These are phyloP conservation scores for Erythrobasidium hasegawianum DNA, from an alignment of 1,284 basidiomycete genomes.

Conservation along the genomic window DNA sequence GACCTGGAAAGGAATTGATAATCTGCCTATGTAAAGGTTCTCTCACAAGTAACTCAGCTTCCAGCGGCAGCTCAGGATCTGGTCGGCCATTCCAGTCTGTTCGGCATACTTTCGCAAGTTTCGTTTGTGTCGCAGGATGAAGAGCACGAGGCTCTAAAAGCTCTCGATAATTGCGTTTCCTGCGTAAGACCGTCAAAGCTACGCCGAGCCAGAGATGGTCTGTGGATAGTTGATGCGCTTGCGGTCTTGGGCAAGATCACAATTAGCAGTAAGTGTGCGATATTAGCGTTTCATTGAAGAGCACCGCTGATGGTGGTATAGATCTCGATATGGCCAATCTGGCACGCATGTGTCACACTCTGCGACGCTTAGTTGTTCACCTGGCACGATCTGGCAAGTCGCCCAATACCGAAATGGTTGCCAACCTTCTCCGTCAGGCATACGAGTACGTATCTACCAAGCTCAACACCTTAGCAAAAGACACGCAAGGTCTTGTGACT, in stretches of 20 bases:
- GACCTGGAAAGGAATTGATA: no score
- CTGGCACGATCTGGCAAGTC: not conserved
- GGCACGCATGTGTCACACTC: not conserved
- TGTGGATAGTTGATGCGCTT: conserved; percentile 26
- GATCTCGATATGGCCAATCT: not conserved
- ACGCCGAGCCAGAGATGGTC: conserved; percentile 21
- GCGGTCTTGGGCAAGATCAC: not conserved
- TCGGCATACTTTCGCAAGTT: conserved; percentile 1
- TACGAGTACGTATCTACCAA: not conserved
- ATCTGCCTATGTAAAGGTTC: no score
- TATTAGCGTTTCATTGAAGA: no score
- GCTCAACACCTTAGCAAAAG: not conserved
- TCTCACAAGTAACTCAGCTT: conserved; percentile 12
- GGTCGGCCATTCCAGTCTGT: conserved; percentile 4
- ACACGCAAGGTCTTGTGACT: no score
- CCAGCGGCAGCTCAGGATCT: conserved; percentile 28
- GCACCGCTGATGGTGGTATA: no score
- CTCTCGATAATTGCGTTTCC: conserved; percentile 19
- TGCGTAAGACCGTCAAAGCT: conserved; percentile 17
- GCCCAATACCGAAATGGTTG: not conserved
- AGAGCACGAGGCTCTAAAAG: not conserved
- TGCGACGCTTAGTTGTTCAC: conserved; percentile 8
- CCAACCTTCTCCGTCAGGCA: not conserved
- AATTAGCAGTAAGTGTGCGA: conserved; percentile 3
- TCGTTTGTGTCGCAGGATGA: not conserved